Percentiles rank a stretch among this genome's conserved stretches.
These are phyloP conservation scores for Prunus armeniaca DNA, from an alignment of 306 rosid species.

Conservation along the genomic window DNA sequence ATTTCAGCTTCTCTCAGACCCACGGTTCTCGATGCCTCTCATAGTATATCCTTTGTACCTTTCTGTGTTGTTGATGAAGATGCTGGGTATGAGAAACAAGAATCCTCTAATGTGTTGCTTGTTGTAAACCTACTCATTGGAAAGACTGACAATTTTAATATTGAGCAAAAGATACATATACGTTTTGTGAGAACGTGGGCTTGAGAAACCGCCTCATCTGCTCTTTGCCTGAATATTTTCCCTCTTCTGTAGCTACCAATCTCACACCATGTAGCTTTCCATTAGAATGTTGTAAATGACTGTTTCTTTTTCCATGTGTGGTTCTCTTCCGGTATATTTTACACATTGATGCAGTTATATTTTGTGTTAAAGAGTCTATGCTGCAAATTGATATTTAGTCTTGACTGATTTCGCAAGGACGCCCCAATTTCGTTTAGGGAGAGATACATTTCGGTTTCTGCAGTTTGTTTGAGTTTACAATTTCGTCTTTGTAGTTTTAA, in stretches of 20 bases:
- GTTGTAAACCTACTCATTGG: conserved; percentile 21
- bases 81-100: conserved; percentile 24
- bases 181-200: conserved; percentile 18
- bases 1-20: conserved; percentile 9
- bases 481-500: too few relatives aligned
- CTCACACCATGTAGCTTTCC: conserved; percentile 1
- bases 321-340: background rate
- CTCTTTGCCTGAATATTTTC: background rate
- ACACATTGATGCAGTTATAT: too few relatives aligned
- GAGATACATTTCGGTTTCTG: too few relatives aligned
- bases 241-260: background rate
- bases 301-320: background rate
- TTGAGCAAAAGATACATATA: conserved; percentile 12
- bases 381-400: too few relatives aligned
- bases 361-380: too few relatives aligned
- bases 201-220: background rate
- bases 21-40: conserved; percentile 6
- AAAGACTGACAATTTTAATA: conserved; percentile 12
- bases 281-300: background rate
- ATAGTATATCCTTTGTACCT: conserved; percentile 10
- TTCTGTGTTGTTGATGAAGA: background rate
- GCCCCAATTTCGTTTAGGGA: too few relatives aligned
- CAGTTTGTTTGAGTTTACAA: too few relatives aligned
- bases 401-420: too few relatives aligned
- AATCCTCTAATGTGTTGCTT: conserved; percentile 25